A percentile compares a stretch with the other conserved stretches of the same genome.
These are phyloP conservation scores for Cucumis melo DNA, from an alignment of 306 rosid species.

Conservation along the genomic window DNA sequence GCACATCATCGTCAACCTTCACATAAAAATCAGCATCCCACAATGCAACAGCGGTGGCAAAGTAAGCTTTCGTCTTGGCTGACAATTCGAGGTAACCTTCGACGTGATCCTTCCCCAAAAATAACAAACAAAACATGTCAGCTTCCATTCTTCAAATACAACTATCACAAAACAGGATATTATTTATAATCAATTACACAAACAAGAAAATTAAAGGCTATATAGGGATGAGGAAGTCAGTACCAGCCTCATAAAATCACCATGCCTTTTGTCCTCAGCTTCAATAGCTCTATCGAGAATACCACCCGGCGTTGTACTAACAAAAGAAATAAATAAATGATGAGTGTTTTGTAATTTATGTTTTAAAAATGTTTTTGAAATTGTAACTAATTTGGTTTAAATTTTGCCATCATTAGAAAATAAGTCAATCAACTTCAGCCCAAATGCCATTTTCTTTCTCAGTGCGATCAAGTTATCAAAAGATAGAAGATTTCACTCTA, in stretches of 20 bases:
- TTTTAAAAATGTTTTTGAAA: not conserved
- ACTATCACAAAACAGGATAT: not conserved
- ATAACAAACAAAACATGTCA: not conserved
- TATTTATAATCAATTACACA: not conserved
- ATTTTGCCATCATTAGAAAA: not conserved
- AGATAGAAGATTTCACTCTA: not conserved
- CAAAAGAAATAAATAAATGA: not conserved
- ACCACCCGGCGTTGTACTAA: conserved; percentile 50
- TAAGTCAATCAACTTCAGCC: not conserved
- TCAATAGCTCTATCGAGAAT: conserved; percentile 47
- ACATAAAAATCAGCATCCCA: conserved; percentile 54
- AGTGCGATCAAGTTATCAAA: not conserved
- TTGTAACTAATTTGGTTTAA: not conserved
- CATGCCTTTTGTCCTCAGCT: conserved; percentile 40
- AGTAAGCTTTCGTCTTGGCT: conserved; percentile 40
- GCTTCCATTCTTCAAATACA: not conserved
- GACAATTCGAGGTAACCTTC: conserved; percentile 54
- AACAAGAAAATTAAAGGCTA: not conserved
- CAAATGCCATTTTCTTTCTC: not conserved
- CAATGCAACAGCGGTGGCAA: conserved; percentile 33
- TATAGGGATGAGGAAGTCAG: not conserved
- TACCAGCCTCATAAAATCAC: conserved; percentile 50
- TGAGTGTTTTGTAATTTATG: not conserved
- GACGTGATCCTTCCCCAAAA: conserved; percentile 36
- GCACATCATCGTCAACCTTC: conserved; percentile 53